Conservation (phyloP, 2,329 filamentous ascomycete species). For the Trichoderma oligosporum region DNA sequence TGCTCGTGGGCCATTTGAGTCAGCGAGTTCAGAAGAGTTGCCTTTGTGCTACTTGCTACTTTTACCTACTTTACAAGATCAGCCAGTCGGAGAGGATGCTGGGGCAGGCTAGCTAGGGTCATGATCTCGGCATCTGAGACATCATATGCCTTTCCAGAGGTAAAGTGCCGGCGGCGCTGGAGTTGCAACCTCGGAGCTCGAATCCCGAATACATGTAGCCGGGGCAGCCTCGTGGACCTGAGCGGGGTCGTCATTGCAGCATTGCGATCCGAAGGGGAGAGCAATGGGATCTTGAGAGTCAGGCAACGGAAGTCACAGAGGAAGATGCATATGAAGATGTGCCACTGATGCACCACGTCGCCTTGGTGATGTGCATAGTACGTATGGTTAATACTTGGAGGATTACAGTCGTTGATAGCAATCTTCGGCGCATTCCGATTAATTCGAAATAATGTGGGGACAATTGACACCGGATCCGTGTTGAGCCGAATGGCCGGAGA, state of each 20-base stretch:
- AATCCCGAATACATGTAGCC: constrained; percentile 8
- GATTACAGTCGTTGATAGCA: neutral
- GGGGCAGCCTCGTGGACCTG: constrained; percentile 19
- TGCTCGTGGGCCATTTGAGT: neutral
- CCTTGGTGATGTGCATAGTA: neutral
- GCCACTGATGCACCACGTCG: neutral
- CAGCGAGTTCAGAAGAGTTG: neutral
- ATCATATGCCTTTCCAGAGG: constrained; percentile 23
- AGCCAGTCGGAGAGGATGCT: constrained; percentile 78
- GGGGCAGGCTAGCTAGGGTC: constrained; percentile 69
- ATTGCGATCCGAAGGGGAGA: constrained; percentile 15
- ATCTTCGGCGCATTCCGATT: neutral
- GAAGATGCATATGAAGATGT: neutral
- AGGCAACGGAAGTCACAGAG: neutral
- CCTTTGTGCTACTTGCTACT: too few species aligned
- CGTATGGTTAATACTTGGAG: too few species aligned
- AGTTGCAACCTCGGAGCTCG: neutral
- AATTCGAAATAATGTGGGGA: too few species aligned
- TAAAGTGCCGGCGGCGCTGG: constrained; percentile 20
- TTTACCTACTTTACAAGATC: constrained; percentile 79
- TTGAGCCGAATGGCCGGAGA: constrained; percentile 10
- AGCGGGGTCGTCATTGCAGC: constrained; percentile 25
- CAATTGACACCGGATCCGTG: neutral
- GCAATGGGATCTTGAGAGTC: neutral
- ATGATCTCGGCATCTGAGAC: constrained; percentile 73